Base-by-base conservation (phyloP, 805 yeast species). In the Ogataea pilisensis region DNA sequence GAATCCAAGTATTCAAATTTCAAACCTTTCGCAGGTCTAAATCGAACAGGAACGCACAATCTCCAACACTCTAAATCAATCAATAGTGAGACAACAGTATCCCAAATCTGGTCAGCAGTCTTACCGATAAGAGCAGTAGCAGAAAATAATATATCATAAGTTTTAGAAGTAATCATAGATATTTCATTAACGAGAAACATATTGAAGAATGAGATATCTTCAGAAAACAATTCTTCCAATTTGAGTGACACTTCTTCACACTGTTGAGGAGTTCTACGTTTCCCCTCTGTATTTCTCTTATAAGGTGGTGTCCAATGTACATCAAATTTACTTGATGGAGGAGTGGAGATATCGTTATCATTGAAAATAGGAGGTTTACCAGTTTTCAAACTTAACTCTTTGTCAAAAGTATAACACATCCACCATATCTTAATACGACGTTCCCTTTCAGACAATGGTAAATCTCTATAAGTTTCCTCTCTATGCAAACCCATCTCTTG, bases 401-500 rank as follows among this genome's bases (percentile, higher is more conserved):
- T 64, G 48, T 80, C 85, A 13, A 65, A 41, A n/a, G 61, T 44
- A 48, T 68, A 75, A 35, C 79, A 68, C 13, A 61, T 46, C 68
- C 76, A 70, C 77, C 81, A 80, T 18, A 80, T 39, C 9, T 58
- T 46, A 19, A 72, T 55, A 18, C 76, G 65, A 3, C 56, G 52
- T 2, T 55, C 47, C 1, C 61, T 57, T 32, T 77, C 80, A 4
- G 53, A 58, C 0, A 52, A 48, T 0, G 64, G 29, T 14, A 75
- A 44, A 1, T 69, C 65, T 3, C 56, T 49, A 38, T 68, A 66
- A 2, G 70, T 50, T 34, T 76, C 82, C 4, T 57, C 58, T 38
- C 78, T 60, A 47, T 81, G 77, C 6, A 83, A 61, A 0, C 85
- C 85, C 53, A 78, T 50, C 30, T 76, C 80, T 35, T 71, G 74